phyloP scores from a whole-genome alignment of 2,329 filamentous ascomycete species.

The Alternaria brassicicola region DNA sequence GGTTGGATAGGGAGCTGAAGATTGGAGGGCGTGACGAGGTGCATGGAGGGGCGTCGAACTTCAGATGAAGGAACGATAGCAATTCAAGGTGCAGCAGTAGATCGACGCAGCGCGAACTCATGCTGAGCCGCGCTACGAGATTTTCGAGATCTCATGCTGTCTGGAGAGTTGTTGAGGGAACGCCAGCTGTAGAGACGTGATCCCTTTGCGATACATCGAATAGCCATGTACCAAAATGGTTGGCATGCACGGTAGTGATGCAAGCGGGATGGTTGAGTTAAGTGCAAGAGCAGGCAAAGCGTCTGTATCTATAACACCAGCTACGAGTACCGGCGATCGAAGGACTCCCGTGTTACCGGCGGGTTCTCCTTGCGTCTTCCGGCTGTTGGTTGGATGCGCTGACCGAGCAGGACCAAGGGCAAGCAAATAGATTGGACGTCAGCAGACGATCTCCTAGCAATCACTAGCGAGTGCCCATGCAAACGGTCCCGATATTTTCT shows the following conservation, averaged over 20 bases:
- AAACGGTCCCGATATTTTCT: background rate
- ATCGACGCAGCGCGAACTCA: slow-evolving; percentile 21
- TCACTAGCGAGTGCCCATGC: background rate
- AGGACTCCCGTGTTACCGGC: background rate
- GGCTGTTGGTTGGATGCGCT: background rate
- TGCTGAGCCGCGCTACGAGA: slow-evolving; percentile 13
- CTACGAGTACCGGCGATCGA: background rate
- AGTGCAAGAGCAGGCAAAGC: background rate
- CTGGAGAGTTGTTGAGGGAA: background rate
- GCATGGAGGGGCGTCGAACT: slow-evolving; percentile 17
- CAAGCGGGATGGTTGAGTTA: background rate
- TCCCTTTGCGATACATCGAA: background rate
- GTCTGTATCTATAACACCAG: background rate
- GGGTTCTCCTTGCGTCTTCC: background rate
- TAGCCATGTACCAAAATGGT: background rate
- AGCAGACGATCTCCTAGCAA: background rate
- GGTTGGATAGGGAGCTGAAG: background rate
- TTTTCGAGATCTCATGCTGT: background rate
- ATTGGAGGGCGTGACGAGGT: slow-evolving; percentile 12
- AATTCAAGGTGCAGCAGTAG: slow-evolving; percentile 9
- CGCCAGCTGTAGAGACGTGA: background rate
- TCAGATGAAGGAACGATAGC: background rate
- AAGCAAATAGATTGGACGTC: background rate
- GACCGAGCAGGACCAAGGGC: slow-evolving; percentile 4
- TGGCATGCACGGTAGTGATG: background rate